These are phyloP conservation scores for Penicillium longicatenatum DNA, from an alignment of 495 filamentous ascomycete genomes.

Conservation along the genomic window DNA sequence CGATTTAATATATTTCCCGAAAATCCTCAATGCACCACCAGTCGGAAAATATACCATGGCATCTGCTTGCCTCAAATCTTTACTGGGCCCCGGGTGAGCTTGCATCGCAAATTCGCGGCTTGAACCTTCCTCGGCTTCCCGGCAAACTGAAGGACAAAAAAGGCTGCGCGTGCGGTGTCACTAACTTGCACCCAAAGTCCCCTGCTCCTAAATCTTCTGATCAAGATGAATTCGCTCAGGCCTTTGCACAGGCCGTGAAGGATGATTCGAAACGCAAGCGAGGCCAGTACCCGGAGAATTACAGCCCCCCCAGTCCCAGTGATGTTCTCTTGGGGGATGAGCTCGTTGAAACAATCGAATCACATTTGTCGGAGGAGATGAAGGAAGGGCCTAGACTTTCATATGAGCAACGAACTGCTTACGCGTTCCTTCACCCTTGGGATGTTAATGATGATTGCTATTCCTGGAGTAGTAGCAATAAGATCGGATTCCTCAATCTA, in stretches of 20 bases:
- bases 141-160: constrained; percentile 11
- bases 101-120: constrained; percentile 6
- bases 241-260: constrained; percentile 8
- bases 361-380: background rate
- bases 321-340: constrained; percentile 12
- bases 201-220: constrained; percentile 1
- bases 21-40: constrained; percentile 1
- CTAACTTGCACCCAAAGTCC: constrained; percentile 11
- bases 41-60: constrained; percentile 11
- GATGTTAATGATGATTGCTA: background rate
- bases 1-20: background rate
- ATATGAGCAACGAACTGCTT: constrained; percentile 8
- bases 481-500: constrained; percentile 10
- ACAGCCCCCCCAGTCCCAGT: constrained; percentile 6
- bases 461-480: background rate
- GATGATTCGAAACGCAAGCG: constrained; percentile 12
- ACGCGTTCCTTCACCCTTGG: constrained; percentile 10
- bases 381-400: constrained; percentile 7
- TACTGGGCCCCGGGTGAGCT: constrained; percentile 11
- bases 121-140: constrained; percentile 7
- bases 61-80: constrained; percentile 9
- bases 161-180: constrained; percentile 11
- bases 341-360: constrained; percentile 5
- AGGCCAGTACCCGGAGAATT: constrained; percentile 11
- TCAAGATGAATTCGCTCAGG: constrained; percentile 4